Conservation (phyloP, 2,329 filamentous ascomycete species). For the Colletotrichum sp. region DNA sequence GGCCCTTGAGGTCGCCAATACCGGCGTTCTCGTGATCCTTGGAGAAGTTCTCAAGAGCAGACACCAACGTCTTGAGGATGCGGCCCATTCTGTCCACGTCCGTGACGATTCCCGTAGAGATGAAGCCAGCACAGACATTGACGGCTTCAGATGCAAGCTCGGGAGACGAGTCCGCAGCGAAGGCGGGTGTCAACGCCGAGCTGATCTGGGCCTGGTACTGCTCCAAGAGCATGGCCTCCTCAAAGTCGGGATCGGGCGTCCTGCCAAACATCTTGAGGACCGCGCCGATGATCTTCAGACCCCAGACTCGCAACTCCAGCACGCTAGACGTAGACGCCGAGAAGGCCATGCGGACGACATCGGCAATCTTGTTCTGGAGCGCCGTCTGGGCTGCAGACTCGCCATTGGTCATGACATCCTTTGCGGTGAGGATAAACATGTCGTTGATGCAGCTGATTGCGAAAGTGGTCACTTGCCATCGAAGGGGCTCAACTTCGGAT, state of each 20-base stretch:
- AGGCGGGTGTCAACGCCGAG: slow-evolving; percentile 93
- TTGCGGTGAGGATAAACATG: slow-evolving; percentile 78
- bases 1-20: slow-evolving; percentile 89
- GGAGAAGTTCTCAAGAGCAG: slow-evolving; percentile 90
- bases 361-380: slow-evolving; percentile 83
- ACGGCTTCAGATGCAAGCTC: slow-evolving; percentile 95
- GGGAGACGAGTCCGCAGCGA: slow-evolving; percentile 93
- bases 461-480: slow-evolving; percentile 96
- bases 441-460: slow-evolving; percentile 89
- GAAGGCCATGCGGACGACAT: slow-evolving; percentile 96
- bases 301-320: slow-evolving; percentile 86
- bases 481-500: slow-evolving; percentile 82
- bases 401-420: slow-evolving; percentile 78
- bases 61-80: slow-evolving; percentile 91
- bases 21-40: slow-evolving; percentile 79
- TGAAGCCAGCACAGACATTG: slow-evolving; percentile 97
- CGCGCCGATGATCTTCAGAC: slow-evolving; percentile 91
- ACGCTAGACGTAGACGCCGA: slow-evolving; percentile 95
- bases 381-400: slow-evolving; percentile 79
- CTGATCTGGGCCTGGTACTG: slow-evolving; percentile 99
- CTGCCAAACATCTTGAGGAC: slow-evolving; percentile 96
- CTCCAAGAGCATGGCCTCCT: slow-evolving; percentile 94
- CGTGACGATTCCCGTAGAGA: slow-evolving; percentile 95
- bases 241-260: slow-evolving; percentile 93
- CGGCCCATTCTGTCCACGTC: slow-evolving; percentile 99